Percentiles rank a stretch among this genome's conserved stretches.
phyloP scores from a whole-genome alignment of 2,329 filamentous ascomycete genomes.

The Fusarium abutilonis region DNA sequence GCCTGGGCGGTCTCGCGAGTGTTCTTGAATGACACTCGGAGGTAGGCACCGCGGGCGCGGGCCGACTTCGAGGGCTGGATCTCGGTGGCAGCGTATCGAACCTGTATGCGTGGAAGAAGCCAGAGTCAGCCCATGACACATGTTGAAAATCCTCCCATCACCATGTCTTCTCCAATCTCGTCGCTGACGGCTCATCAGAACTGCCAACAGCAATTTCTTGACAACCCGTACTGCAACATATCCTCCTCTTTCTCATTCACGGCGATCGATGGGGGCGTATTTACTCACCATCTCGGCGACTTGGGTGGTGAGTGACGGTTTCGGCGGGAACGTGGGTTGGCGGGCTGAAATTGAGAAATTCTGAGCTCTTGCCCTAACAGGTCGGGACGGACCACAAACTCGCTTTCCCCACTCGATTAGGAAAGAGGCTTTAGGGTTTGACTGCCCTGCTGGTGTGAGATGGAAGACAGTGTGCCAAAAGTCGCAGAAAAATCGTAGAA shows the following conservation, averaged over 20 bases:
- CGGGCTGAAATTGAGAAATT: constrained; percentile 59
- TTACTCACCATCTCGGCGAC: constrained; percentile 67
- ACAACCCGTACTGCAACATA: constrained; percentile 17
- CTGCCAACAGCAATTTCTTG: constrained; percentile 24
- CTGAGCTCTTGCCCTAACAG: constrained; percentile 58
- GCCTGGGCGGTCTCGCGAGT: constrained; percentile 99
- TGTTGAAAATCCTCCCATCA: constrained; percentile 19
- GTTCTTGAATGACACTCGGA: constrained; percentile 99
- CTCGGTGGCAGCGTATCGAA: constrained; percentile 94
- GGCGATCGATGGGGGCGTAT: constrained; percentile 40
- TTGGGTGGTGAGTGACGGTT: constrained; percentile 62
- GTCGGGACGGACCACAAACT: constrained; percentile 52
- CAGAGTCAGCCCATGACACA: constrained; percentile 41
- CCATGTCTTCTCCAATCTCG: constrained; percentile 1
- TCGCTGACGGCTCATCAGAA: constrained; percentile 18
- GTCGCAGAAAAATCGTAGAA: constrained; percentile 25
- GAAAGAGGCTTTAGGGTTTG: constrained; percentile 53
- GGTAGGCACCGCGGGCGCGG: constrained; percentile 97
- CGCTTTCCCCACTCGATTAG: constrained; percentile 55
- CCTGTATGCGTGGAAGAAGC: constrained; percentile 59
- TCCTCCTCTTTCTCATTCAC: constrained; percentile 39
- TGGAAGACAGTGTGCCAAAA: constrained; percentile 10
- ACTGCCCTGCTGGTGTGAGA: constrained; percentile 49
- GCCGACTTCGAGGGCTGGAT: constrained; percentile 92
- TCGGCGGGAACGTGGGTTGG: constrained; percentile 61